phyloP scores from a whole-genome alignment of 148 eudicot genomes.

The Rhododendron ferrugineum region DNA sequence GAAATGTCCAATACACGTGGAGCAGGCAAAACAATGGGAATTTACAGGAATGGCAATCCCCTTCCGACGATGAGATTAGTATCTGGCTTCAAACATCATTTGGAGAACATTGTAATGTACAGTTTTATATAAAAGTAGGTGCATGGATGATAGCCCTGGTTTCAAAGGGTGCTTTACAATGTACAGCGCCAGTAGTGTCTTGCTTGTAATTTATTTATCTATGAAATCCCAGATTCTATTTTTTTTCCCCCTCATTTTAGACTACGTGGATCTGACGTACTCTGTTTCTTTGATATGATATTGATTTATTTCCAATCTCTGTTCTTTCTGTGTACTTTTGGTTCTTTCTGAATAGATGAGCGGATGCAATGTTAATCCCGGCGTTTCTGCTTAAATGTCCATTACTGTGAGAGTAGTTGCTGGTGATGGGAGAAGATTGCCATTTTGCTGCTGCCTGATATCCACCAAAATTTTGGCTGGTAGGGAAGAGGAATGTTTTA shows the following conservation, averaged over 20 bases:
- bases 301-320: background rate
- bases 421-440: background rate
- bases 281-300: background rate
- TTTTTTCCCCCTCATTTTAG: background rate
- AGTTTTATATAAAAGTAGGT: background rate
- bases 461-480: background rate
- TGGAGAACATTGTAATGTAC: background rate
- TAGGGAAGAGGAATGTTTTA: too few species aligned
- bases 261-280: background rate
- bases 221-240: background rate
- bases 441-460: background rate
- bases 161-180: background rate
- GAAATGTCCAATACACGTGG: background rate
- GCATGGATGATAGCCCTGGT: background rate
- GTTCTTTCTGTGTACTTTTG: background rate
- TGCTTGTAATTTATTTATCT: background rate
- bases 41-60: background rate
- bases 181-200: background rate
- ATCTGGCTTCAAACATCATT: background rate
- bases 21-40: background rate
- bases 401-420: background rate
- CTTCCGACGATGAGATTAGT: background rate
- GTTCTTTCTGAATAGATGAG: background rate
- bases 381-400: background rate
- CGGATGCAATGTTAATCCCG: background rate